These are phyloP conservation scores for Lyophyllum atratum DNA, from an alignment of 768 basidiomycete species.

Conservation along the genomic window DNA sequence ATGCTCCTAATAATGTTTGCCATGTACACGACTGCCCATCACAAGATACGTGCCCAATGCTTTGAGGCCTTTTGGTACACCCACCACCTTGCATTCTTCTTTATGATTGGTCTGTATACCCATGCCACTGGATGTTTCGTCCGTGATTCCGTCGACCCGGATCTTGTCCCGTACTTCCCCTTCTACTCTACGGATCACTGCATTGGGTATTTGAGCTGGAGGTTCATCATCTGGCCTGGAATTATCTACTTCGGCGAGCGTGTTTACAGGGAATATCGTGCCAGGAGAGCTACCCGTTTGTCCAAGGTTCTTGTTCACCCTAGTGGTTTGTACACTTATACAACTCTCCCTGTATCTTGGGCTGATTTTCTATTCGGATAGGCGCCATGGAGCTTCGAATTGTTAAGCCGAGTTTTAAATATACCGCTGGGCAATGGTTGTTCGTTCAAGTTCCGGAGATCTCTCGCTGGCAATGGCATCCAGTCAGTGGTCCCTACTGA, in stretches of 20 bases:
- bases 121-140: conserved; percentile 97
- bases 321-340: conserved; percentile 53
- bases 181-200: conserved; percentile 90
- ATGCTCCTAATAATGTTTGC: conserved; percentile 94
- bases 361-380: conserved; percentile 23
- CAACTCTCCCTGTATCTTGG: background rate
- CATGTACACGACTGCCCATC: conserved; percentile 91
- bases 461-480: conserved; percentile 89
- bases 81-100: conserved; percentile 92
- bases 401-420: conserved; percentile 88
- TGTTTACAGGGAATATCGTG: conserved; percentile 80
- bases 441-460: conserved; percentile 89
- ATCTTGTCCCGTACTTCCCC: conserved; percentile 69
- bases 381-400: conserved; percentile 95
- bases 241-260: conserved; percentile 89
- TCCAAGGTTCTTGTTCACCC: conserved; percentile 90
- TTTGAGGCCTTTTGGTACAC: conserved; percentile 99
- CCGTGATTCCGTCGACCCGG: conserved; percentile 79
- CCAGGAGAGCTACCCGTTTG: conserved; percentile 73
- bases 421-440: conserved; percentile 90
- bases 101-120: conserved; percentile 87
- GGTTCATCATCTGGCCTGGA: conserved; percentile 91
- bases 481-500: conserved; percentile 56
- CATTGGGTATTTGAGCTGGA: conserved; percentile 89
- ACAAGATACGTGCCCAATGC: conserved; percentile 84